Evolutionary conservation across 805 yeast species (phyloP).

Genomic region (Trichomonascus vanleenenianus): DNA sequence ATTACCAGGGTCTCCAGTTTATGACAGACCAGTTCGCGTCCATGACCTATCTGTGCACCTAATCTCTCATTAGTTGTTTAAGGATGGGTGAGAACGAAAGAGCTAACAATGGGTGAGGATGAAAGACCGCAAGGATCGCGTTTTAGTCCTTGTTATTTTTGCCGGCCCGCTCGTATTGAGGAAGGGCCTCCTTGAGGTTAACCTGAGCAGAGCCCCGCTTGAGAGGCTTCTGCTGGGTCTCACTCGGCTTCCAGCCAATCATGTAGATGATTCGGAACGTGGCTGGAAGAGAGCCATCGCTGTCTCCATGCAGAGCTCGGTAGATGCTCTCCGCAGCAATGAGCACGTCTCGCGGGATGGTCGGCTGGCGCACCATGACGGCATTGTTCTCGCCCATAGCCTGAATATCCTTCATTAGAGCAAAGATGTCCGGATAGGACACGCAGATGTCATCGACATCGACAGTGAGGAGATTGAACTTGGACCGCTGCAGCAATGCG

Average conservation of each 20-base stretch:
- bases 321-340: constrained; percentile 75
- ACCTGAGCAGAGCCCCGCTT: constrained; percentile 66
- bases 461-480: constrained; percentile 71
- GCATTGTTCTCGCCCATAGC: constrained; percentile 83
- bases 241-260: constrained; percentile 84
- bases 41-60: too few species aligned
- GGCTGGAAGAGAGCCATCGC: constrained; percentile 59
- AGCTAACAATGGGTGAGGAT: not conserved
- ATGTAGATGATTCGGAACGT: constrained; percentile 71
- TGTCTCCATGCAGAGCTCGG: constrained; percentile 59
- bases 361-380: constrained; percentile 32
- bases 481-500: constrained; percentile 60
- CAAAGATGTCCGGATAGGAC: constrained; percentile 62
- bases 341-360: constrained; percentile 53
- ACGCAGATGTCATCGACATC: constrained; percentile 80
- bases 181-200: constrained; percentile 54
- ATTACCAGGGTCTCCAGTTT: too few species aligned
- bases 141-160: too few species aligned
- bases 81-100: not conserved
- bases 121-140: too few species aligned
- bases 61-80: too few species aligned
- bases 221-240: constrained; percentile 62
- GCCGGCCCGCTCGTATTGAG: constrained; percentile 5
- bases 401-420: constrained; percentile 64
- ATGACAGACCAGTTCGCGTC: too few species aligned